Conservation (phyloP, 2,329 filamentous ascomycete genomes). For the Fusarium nodosum region DNA sequence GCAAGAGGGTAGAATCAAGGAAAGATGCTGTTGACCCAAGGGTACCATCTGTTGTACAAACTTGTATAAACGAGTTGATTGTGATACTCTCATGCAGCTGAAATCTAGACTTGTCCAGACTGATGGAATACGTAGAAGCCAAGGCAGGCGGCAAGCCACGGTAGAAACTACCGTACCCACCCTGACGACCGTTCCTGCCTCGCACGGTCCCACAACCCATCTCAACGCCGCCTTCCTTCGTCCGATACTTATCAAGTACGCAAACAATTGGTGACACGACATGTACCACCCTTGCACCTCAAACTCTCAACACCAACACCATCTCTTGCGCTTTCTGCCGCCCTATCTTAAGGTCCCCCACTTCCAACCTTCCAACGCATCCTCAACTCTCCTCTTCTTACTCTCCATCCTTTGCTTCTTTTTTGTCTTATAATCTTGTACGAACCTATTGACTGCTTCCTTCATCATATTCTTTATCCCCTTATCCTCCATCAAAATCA, state of each 20-base stretch:
- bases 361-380: conserved; percentile 38
- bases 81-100: no score
- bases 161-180: conserved; percentile 36
- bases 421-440: conserved; percentile 21
- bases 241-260: conserved; percentile 3
- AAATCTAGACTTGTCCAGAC: conserved; percentile 4
- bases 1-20: not conserved
- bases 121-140: not conserved
- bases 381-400: conserved; percentile 8
- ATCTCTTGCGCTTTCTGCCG: conserved; percentile 23
- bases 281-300: conserved; percentile 30
- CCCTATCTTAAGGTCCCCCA: conserved; percentile 33
- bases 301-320: conserved; percentile 43
- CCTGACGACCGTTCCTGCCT: conserved; percentile 36
- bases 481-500: not conserved
- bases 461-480: not conserved
- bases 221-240: conserved; percentile 31
- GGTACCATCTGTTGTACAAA: not conserved
- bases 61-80: not conserved
- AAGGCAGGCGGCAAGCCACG: conserved; percentile 30
- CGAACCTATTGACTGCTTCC: conserved; percentile 8
- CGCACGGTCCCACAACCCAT: conserved; percentile 35
- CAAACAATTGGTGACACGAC: not conserved
- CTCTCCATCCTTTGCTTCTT: conserved; percentile 22
- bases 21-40: no score